Evolutionary conservation across 2,329 filamentous ascomycete species (phyloP), one percentile per base, ranked within the genome.

Genomic region (Beauveria brongniartii): DNA sequence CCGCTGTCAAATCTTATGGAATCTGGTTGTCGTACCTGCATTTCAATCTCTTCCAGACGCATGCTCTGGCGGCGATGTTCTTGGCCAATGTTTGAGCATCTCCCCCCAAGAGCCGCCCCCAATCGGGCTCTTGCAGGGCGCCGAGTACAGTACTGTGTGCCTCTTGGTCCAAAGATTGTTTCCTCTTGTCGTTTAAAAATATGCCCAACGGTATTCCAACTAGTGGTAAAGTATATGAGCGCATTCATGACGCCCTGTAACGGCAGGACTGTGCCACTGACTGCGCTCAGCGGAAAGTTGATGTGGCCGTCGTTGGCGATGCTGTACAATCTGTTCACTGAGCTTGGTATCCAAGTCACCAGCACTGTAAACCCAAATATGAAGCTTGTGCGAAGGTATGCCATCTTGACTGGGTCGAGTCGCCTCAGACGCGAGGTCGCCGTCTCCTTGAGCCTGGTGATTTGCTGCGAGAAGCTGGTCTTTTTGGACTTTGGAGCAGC

Each of bases 201-300:
- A 69, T 70, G 47, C 65, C 46, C 10, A 16, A 75, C 65, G 1
- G 63, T 67, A 16, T 64, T 66, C 80, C 79, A 83, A 65, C 79
- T 89, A 1, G 88, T 89, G 3, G 81, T 83, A 63, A 89, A 82
- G 71, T 91, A 93, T 55, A 93, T 90, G 54, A 90, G 73, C 40
- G 86, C 82, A 68, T 93, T 93, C 89, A 89, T 92, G 54, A 91
- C 83, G 0, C 90, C 90, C 70, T 93, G 90, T 0, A 91, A 77
- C 0, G 90, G 89, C 3, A 93, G 77, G 0, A 92, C 89, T 14
- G 89, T 79, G 2, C 86, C 86, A 26, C 87, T 87, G 1, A 84
- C 82, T 43, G 90, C 80, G 68, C 88, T 88, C 47, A 92, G 79
- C 2, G 78, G 79, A 68, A 86, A 92, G 66, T 78, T 82, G 62